Base-by-base conservation (phyloP, 2,329 filamentous ascomycete species). In the Dactylellina cionopaga region DNA sequence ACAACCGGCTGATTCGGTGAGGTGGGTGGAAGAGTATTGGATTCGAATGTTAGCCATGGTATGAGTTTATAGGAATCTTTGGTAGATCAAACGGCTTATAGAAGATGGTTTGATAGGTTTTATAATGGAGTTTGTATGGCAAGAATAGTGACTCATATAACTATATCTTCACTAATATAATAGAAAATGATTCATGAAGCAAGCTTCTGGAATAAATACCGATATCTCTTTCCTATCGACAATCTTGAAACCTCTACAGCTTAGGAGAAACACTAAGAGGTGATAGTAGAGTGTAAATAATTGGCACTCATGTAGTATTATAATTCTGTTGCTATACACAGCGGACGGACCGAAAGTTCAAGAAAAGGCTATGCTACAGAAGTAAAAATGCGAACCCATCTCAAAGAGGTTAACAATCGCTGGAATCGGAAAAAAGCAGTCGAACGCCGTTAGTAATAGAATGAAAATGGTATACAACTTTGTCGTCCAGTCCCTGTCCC, bases 341-440 rank as follows among this genome's bases (percentile, higher is more conserved):
- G 46, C 5, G 19, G 29, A 29, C 4, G 22, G 24, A 35, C 17
- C 29, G 37, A 44, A 43, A 19, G 5, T 6, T 9, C 19, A 24
- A 19, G 37, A 55, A 27, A 69, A 15, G 27, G n/a, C 56, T 69
- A 70, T 62, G 55, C 64, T 58, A 59, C 64, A 51, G 7, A 39
- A 11, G 47, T 10, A 24, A 59, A 33, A 39, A 31, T 41, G 4
- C 11, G 13, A 56, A 29, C 4, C 33, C 17, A 24, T 39, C 44
- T 24, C 29, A 52, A 63, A 19, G 35, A 46, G 22, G 37, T 17
- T 33, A 52, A 46, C 5, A 64, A 29, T 25, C 44, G 35, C 24
- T 41, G 9, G 44, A 37, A 17, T 22, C n/a, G n/a, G n/a, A 37
- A 37, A 37, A 35, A 9, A 52, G 19, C 52, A 56, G 43, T 56